phyloP scores from a whole-genome alignment of 495 filamentous ascomycete species.

The Podospora appendiculata region DNA sequence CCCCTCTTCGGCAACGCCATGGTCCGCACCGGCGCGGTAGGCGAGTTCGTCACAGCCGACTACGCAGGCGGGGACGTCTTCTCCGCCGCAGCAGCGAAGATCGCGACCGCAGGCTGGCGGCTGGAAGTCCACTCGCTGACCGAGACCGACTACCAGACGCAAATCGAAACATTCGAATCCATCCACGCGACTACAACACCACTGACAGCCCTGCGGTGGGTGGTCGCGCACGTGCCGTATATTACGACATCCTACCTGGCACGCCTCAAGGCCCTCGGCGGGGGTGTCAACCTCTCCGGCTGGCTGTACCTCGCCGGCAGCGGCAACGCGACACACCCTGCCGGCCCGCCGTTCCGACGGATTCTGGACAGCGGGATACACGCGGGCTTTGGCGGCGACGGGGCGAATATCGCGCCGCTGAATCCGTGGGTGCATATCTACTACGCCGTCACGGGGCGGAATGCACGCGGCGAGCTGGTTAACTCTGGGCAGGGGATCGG shows the following conservation, averaged over 20 bases:
- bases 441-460: conserved; percentile 21
- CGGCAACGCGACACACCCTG: conserved; percentile 8
- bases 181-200: neutral
- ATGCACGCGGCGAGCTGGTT: conserved; percentile 17
- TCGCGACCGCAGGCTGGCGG: conserved; percentile 20
- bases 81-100: conserved; percentile 4
- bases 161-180: conserved; percentile 15
- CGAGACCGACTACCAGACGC: conserved; percentile 6
- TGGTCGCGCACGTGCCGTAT: conserved; percentile 20
- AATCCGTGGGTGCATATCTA: conserved; percentile 21
- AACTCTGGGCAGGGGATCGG: conserved; percentile 15
- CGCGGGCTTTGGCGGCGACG: conserved; percentile 19
- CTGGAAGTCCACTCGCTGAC: conserved; percentile 21
- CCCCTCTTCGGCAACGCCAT: conserved; percentile 21
- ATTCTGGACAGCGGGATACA: conserved; percentile 18
- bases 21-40: conserved; percentile 21
- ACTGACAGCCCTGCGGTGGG: conserved; percentile 16
- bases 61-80: conserved; percentile 18
- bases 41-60: conserved; percentile 15
- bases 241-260: conserved; percentile 16
- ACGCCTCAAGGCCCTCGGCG: conserved; percentile 17
- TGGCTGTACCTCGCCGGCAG: conserved; percentile 16
- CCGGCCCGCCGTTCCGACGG: conserved; percentile 16
- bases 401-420: conserved; percentile 22
- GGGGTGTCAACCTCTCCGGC: conserved; percentile 19